Conservation (phyloP, 306 rosid species). For the Pyrus pyrifolia region DNA sequence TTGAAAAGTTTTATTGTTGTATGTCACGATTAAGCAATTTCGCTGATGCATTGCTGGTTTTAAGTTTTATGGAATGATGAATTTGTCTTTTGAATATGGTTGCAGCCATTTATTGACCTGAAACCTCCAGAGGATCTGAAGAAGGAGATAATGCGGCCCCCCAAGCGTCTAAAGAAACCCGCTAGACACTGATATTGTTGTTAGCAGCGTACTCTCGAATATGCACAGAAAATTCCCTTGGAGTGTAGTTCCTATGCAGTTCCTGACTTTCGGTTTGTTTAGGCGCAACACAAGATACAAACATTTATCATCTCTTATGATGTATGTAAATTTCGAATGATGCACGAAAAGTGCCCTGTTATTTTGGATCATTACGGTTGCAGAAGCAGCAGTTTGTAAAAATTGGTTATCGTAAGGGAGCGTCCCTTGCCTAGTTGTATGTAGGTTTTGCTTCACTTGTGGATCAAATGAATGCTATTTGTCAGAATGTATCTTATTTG, state of each 20-base stretch:
- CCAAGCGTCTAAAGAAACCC: constrained; percentile 57
- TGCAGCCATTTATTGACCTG: constrained; percentile 84
- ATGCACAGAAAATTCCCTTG: background rate
- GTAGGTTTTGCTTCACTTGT: background rate
- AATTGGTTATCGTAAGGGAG: background rate
- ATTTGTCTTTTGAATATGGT: constrained; percentile 11
- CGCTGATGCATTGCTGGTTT: background rate
- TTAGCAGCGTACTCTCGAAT: background rate
- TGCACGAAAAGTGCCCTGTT: background rate
- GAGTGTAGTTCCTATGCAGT: background rate
- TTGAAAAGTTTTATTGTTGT: background rate
- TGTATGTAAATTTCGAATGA: background rate
- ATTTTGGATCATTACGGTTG: background rate
- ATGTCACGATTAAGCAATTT: background rate
- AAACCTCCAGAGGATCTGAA: constrained; percentile 55
- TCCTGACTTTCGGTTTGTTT: background rate
- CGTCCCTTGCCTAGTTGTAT: background rate
- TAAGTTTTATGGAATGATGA: no score
- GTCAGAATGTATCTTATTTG: background rate
- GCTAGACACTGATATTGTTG: constrained; percentile 28
- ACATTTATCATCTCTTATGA: background rate
- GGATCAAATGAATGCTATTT: background rate
- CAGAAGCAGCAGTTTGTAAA: background rate
- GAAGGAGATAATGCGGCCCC: constrained; percentile 59
- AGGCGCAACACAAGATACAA: background rate